phyloP scores from a whole-genome alignment of 805 yeast species.

The Candida endomychidarum region DNA sequence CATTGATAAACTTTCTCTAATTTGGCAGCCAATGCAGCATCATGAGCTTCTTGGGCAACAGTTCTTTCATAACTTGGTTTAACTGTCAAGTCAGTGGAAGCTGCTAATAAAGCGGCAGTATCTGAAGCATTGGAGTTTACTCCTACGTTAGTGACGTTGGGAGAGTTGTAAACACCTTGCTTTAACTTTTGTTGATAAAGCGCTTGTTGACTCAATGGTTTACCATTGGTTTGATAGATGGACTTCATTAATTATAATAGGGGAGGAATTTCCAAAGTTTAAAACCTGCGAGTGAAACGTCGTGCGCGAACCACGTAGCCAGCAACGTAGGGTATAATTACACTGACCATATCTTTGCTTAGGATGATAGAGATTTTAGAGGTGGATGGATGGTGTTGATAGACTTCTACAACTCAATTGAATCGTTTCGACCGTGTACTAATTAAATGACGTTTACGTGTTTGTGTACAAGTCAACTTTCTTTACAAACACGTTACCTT shows the following conservation, averaged over 20 bases:
- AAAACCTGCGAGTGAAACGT: slow-evolving; percentile 4
- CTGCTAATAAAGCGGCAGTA: slow-evolving; percentile 75
- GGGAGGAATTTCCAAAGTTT: slow-evolving; percentile 6
- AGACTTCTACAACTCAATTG: too few relatives aligned
- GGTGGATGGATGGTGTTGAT: too few relatives aligned
- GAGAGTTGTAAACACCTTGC: slow-evolving; percentile 62
- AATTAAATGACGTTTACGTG: too few relatives aligned
- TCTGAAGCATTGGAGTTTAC: slow-evolving; percentile 68
- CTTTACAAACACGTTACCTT: too few relatives aligned
- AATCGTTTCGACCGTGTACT: neutral
- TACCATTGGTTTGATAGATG: slow-evolving; percentile 68
- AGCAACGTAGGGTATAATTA: neutral
- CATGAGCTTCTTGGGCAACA: slow-evolving; percentile 61
- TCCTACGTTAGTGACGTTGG: slow-evolving; percentile 52
- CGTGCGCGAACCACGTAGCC: slow-evolving; percentile 5
- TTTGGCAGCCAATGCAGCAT: slow-evolving; percentile 55
- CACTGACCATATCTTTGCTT: neutral
- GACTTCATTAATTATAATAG: slow-evolving; percentile 15
- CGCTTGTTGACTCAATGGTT: slow-evolving; percentile 73
- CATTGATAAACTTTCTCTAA: slow-evolving; percentile 47
- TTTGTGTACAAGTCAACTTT: too few relatives aligned
- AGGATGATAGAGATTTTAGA: too few relatives aligned
- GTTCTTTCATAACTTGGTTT: slow-evolving; percentile 61
- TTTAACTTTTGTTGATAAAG: slow-evolving; percentile 70
- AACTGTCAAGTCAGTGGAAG: slow-evolving; percentile 61